phyloP scores from a whole-genome alignment of 2,329 filamentous ascomycete genomes.

The Cercospora sesami region DNA sequence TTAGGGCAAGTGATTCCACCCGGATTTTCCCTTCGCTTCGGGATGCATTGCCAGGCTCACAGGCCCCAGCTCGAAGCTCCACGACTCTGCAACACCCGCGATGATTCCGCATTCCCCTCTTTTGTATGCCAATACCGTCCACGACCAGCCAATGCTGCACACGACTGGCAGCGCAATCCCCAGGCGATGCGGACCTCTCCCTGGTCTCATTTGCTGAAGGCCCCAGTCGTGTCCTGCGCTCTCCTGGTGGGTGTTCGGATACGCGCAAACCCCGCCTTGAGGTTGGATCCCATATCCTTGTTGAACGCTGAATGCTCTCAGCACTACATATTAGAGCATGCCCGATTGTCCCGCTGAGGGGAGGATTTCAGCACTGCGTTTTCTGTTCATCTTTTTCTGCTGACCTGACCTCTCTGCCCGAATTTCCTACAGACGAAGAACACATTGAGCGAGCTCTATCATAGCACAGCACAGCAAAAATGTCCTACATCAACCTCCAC shows the following conservation, averaged over 20 bases:
- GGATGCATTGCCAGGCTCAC: not conserved
- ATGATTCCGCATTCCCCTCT: slow-evolving; percentile 16
- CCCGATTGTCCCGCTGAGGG: not conserved
- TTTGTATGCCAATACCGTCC: slow-evolving; percentile 8
- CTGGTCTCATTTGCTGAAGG: not conserved
- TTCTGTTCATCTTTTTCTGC: not conserved
- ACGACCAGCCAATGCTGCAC: not conserved
- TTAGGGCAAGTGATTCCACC: slow-evolving; percentile 1
- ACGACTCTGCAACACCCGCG: not conserved
- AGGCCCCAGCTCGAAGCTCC: not conserved
- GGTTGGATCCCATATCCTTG: slow-evolving; percentile 1
- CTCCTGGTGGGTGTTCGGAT: not conserved
- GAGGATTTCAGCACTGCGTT: not conserved
- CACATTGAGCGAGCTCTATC: not conserved
- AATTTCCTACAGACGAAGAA: not conserved
- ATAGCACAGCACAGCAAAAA: not conserved
- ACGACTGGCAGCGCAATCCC: slow-evolving; percentile 3
- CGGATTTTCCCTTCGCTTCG: slow-evolving; percentile 14
- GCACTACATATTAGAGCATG: slow-evolving; percentile 1
- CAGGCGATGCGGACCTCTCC: not conserved
- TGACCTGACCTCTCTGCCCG: not conserved
- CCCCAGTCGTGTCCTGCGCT: not conserved
- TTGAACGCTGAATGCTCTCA: not conserved
- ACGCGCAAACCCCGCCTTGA: not conserved
- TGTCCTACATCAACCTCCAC: slow-evolving; percentile 48